Base-by-base conservation (phyloP, 805 yeast genomes). In the Metschnikowia kunwiensis region DNA sequence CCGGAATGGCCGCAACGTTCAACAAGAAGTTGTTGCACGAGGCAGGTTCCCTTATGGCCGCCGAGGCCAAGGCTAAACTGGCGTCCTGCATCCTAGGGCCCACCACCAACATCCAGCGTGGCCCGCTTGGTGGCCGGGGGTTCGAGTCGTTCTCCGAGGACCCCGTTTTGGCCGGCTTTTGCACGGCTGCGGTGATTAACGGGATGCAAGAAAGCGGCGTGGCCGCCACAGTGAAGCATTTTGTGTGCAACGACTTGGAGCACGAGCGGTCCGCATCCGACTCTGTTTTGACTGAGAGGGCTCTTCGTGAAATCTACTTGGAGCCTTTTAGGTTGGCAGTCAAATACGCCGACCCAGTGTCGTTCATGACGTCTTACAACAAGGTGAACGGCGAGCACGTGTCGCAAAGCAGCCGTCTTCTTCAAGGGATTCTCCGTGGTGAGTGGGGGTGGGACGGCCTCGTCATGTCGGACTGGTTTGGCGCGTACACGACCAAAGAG, bases 381-480 rank as follows among this genome's bases (percentile, higher is more conserved):
- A 60, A 57, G 36, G 53, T 60, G 15, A 60, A 60, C 36, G 64
- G 63, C 7, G 59, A 46, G 22, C 57, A 57, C 37, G 60, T 46
- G 7, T 52, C 59, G 6, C 64, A 60, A 36, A 47, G 46, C 31
- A 44, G 48, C 19, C 43, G 34, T 21, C 26, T 57, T n/a, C 43
- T 60, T 32, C 33, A 46, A 11, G 58, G 51, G 24, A 49, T 55
- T 17, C 47, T 60, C 21, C 40, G 58, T 23, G 36, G 49, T 8
- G 65, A 60, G 46, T 60, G 63, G 63, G 50, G 47, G 14, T 60
- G 60, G 59, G 51, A 51, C 31, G 65, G 65, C 12, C 40, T 55
- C 17, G 46, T 55, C 6, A 60, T 60, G 63, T 55, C 61, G n/a
- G 64, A 60, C 43, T 60, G 65, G 65, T 55, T 34, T 35, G 65